Percentiles rank a stretch among this genome's conserved stretches.
These are phyloP conservation scores for Crassisporium funariophilum DNA, from an alignment of 768 basidiomycete genomes.

Conservation along the genomic window DNA sequence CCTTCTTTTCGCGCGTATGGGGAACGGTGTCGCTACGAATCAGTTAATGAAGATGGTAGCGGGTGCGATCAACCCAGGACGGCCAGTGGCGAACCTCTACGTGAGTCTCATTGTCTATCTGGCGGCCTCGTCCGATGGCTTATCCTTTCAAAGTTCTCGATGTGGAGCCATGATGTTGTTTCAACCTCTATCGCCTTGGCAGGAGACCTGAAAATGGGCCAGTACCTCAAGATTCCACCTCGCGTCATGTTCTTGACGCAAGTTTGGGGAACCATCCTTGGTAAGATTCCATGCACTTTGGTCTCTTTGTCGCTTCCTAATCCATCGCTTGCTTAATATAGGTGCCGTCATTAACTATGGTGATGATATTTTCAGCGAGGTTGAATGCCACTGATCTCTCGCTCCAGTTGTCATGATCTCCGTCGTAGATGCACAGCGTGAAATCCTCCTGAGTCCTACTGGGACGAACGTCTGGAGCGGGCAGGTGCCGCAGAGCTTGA, in stretches of 20 bases:
- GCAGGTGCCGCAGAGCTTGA: constrained; percentile 50
- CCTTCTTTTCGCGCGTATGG: constrained; percentile 58
- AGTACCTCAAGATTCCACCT: constrained; percentile 70
- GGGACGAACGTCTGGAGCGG: constrained; percentile 69
- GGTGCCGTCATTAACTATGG: constrained; percentile 43
- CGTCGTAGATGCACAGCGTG: constrained; percentile 53
- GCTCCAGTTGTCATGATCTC: constrained; percentile 58
- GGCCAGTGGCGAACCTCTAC: constrained; percentile 71
- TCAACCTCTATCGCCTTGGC: constrained; percentile 55
- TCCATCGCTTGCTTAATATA: constrained; percentile 11
- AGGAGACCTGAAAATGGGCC: constrained; percentile 70
- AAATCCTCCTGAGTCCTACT: constrained; percentile 49
- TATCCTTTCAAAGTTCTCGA: constrained; percentile 48
- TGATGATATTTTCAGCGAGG: constrained; percentile 11
- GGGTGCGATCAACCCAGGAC: constrained; percentile 59
- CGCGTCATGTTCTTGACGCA: constrained; percentile 67
- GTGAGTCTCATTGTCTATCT: constrained; percentile 30
- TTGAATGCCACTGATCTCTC: background rate
- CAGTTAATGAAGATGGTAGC: constrained; percentile 70
- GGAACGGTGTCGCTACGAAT: constrained; percentile 60
- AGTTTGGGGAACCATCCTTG: constrained; percentile 65
- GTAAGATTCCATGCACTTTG: constrained; percentile 19
- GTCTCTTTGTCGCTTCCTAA: background rate
- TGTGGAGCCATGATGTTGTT: constrained; percentile 69
- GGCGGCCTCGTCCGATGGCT: background rate